Conservation (phyloP, 2,329 filamentous ascomycete species). For the Eutypa lata region DNA sequence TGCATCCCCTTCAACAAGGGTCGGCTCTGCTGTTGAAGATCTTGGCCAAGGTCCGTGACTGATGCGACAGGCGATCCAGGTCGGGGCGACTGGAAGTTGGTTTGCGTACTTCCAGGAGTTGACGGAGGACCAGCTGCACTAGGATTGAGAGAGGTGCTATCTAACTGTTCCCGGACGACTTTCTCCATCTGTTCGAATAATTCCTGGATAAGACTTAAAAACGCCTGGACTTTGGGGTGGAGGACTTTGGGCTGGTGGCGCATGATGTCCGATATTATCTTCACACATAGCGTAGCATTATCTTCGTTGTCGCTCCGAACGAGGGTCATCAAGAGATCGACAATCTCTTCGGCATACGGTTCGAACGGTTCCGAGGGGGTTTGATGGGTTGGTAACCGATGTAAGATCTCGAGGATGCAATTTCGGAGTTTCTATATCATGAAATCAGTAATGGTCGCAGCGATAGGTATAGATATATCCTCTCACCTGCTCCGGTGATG, state of each 20-base stretch:
- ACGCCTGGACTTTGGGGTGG: slow-evolving; percentile 75
- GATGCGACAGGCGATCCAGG: slow-evolving; percentile 87
- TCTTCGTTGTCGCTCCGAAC: slow-evolving; percentile 95
- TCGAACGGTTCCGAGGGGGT: slow-evolving; percentile 78
- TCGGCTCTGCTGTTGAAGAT: slow-evolving; percentile 76
- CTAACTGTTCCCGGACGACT: slow-evolving; percentile 92
- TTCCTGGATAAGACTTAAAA: slow-evolving; percentile 88
- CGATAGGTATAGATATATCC: not conserved
- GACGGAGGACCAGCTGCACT: slow-evolving; percentile 59
- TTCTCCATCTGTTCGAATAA: slow-evolving; percentile 94
- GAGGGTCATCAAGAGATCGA: slow-evolving; percentile 84
- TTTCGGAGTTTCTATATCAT: slow-evolving; percentile 74
- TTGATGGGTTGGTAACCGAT: slow-evolving; percentile 72
- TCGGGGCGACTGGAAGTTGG: slow-evolving; percentile 81
- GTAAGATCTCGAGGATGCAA: slow-evolving; percentile 89
- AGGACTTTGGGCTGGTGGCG: slow-evolving; percentile 86
- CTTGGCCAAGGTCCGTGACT: slow-evolving; percentile 74
- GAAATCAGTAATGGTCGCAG: slow-evolving; percentile 14
- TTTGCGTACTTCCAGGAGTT: slow-evolving; percentile 61
- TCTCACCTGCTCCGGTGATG: slow-evolving; percentile 82
- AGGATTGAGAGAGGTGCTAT: slow-evolving; percentile 62
- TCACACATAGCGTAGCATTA: slow-evolving; percentile 96
- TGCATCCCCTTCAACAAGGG: slow-evolving; percentile 91
- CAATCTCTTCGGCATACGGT: slow-evolving; percentile 81
- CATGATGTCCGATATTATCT: slow-evolving; percentile 96